These are phyloP conservation scores for Candida xyloterini DNA, from an alignment of 805 yeast genomes.

Conservation along the genomic window DNA sequence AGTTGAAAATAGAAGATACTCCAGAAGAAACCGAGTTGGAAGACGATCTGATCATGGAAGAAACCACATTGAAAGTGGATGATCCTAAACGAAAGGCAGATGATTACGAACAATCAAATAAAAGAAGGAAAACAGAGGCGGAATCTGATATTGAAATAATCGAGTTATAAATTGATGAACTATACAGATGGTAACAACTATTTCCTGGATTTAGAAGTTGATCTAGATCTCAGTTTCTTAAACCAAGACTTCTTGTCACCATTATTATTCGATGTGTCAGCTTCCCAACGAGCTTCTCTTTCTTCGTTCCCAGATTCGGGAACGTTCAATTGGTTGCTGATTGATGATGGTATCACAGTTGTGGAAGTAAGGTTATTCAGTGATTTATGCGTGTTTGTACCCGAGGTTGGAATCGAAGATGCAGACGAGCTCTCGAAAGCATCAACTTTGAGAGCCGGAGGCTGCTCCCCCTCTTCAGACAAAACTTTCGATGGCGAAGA, in stretches of 20 bases:
- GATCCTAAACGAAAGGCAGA: conserved; percentile 15
- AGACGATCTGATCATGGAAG: conserved; percentile 19
- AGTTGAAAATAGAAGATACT: conserved; percentile 18
- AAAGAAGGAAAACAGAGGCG: conserved; percentile 14
- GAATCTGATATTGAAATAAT: conserved; percentile 7
- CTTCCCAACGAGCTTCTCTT: conserved; percentile 32
- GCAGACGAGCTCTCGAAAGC: conserved; percentile 1
- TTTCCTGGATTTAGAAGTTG: conserved; percentile 23
- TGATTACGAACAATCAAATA: conserved; percentile 13
- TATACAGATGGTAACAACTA: not conserved
- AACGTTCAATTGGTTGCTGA: conserved; percentile 12
- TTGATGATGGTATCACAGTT: conserved; percentile 12
- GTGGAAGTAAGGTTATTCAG: conserved; percentile 17
- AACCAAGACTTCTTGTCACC: conserved; percentile 40
- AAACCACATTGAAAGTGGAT: conserved; percentile 19
- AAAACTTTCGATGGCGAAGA: conserved; percentile 6
- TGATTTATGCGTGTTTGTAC: conserved; percentile 12
- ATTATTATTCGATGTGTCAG: conserved; percentile 14
- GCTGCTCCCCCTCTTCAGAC: conserved; percentile 3
- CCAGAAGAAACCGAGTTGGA: conserved; percentile 23
- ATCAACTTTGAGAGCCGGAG: conserved; percentile 16
- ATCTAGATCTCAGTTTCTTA: conserved; percentile 38
- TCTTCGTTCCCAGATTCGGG: conserved; percentile 20
- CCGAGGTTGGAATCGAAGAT: no score
- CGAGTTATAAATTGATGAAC: conserved; percentile 1